Conservation (phyloP, 2,329 filamentous ascomycete genomes). For the Colletotrichum acutatum region DNA sequence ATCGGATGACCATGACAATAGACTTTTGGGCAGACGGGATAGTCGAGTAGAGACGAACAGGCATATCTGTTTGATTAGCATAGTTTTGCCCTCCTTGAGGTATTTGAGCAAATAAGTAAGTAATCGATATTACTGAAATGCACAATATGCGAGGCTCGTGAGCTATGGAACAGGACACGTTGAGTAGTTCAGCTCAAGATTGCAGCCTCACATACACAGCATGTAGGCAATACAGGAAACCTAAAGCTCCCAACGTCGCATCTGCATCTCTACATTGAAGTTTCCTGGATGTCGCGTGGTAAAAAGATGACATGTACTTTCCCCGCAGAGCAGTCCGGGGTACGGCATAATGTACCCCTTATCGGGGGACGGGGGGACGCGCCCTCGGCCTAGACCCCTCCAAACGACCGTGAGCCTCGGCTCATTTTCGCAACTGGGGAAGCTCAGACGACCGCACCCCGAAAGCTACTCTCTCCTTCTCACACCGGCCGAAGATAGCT, state of each 20-base stretch:
- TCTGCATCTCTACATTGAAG: background rate
- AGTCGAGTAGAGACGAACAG: background rate
- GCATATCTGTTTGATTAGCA: background rate
- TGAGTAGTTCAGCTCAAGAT: background rate
- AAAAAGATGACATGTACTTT: background rate
- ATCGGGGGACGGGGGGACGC: background rate
- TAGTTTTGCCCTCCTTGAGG: background rate
- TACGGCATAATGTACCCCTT: background rate
- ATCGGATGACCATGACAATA: conserved; percentile 17
- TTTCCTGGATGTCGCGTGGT: background rate
- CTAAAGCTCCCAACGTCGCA: background rate
- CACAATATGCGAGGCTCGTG: background rate
- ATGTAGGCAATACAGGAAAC: background rate
- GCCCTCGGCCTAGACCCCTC: conserved; percentile 13
- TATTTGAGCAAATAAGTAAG: background rate
- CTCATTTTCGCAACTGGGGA: background rate
- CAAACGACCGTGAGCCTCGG: conserved; percentile 18
- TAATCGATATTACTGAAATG: background rate
- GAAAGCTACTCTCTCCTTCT: background rate
- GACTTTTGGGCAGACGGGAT: background rate
- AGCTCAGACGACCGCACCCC: background rate
- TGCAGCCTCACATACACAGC: background rate
- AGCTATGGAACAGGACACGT: background rate
- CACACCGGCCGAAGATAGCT: conserved; percentile 8
- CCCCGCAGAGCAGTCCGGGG: background rate